phyloP scores from a whole-genome alignment of 805 yeast species.

The Zygotorulaspora sp. region DNA sequence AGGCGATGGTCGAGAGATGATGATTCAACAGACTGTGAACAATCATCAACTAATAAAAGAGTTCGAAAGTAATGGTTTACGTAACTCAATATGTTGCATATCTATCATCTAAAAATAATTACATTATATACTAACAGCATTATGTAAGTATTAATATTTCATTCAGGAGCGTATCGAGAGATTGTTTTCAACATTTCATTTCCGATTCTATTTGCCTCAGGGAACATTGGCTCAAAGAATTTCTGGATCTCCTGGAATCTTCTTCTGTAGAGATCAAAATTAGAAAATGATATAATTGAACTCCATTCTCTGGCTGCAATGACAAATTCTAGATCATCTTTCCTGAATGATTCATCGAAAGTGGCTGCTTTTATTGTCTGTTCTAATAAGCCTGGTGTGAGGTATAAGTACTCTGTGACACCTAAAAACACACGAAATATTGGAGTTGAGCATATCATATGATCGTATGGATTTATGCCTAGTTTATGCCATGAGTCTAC shows the following conservation, averaged over 20 bases:
- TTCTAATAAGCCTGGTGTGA: constrained; percentile 79
- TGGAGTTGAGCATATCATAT: constrained; percentile 95
- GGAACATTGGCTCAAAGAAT: constrained; percentile 82
- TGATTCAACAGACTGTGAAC: not conserved
- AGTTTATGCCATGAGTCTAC: constrained; percentile 90
- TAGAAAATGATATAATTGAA: constrained; percentile 68
- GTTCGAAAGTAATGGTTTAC: not conserved
- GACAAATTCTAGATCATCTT: constrained; percentile 89
- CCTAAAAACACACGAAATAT: constrained; percentile 88
- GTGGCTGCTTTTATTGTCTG: constrained; percentile 72
- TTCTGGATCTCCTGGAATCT: constrained; percentile 75
- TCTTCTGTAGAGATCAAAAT: constrained; percentile 62
- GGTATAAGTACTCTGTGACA: constrained; percentile 85
- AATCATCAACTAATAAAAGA: constrained; percentile 5
- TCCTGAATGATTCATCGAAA: constrained; percentile 61
- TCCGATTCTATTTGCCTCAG: constrained; percentile 84
- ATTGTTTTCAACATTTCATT: constrained; percentile 91
- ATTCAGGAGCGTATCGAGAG: constrained; percentile 6
- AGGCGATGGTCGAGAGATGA: constrained; percentile 7
- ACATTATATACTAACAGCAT: too few species aligned
- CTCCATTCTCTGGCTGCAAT: constrained; percentile 89
- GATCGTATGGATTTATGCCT: constrained; percentile 90
- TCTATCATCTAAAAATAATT: too few species aligned
- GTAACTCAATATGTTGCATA: too few species aligned
- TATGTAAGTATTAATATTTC: too few species aligned